phyloP scores from a whole-genome alignment of 2,329 filamentous ascomycete genomes.

The Tolypocladium sp. region DNA sequence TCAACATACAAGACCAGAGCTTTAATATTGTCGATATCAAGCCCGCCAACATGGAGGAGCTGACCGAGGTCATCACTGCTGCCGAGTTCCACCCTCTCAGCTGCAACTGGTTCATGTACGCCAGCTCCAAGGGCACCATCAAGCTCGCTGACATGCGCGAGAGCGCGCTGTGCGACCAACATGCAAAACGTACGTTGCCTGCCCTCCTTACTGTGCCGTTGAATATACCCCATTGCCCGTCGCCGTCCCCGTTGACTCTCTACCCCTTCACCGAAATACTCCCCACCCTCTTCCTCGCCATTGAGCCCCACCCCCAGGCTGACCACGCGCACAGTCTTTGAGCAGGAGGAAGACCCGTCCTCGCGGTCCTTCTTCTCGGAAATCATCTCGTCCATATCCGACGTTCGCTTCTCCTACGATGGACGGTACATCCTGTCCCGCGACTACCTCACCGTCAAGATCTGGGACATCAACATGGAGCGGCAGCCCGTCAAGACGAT shows the following conservation, averaged over 20 bases:
- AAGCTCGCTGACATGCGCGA: slow-evolving; percentile 98
- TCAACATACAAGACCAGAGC: slow-evolving; percentile 98
- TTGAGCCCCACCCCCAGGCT: background rate
- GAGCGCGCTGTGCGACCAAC: slow-evolving; percentile 90
- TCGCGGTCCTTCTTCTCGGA: slow-evolving; percentile 99
- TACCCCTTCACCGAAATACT: background rate
- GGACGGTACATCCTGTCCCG: slow-evolving; percentile 95
- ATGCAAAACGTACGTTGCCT: slow-evolving; percentile 67
- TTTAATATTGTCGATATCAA: slow-evolving; percentile 99
- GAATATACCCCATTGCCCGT: background rate
- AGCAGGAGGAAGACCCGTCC: slow-evolving; percentile 95
- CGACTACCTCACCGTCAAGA: slow-evolving; percentile 98
- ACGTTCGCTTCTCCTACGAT: slow-evolving; percentile 94
- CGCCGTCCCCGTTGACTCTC: too few relatives aligned
- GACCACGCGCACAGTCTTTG: slow-evolving; percentile 62
- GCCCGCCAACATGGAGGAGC: slow-evolving; percentile 98
- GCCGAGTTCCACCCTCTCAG: slow-evolving; percentile 94
- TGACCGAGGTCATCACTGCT: slow-evolving; percentile 97
- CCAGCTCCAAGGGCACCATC: slow-evolving; percentile 97
- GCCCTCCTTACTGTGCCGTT: background rate
- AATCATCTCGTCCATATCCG: slow-evolving; percentile 98
- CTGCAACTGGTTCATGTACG: slow-evolving; percentile 99
- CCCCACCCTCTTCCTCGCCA: background rate
- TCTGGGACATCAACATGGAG: slow-evolving; percentile 99
- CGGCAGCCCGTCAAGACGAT: slow-evolving; percentile 96